Evolutionary conservation across 257 asterid species (phyloP).

Genomic region (Forsythia viridissima): DNA sequence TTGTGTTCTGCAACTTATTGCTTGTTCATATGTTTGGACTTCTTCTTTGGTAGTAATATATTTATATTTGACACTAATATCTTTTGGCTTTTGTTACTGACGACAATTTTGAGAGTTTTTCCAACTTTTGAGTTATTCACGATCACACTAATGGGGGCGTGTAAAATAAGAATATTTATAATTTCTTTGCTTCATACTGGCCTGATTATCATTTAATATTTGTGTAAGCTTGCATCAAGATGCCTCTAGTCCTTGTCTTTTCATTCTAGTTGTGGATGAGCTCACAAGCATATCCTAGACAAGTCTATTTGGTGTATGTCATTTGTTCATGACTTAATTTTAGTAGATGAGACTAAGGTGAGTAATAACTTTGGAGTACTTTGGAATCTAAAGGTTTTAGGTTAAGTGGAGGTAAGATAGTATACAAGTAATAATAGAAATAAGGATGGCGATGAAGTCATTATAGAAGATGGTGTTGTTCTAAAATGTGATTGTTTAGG

Average conservation of each 20-base stretch:
- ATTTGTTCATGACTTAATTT: not conserved
- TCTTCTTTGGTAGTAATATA: not conserved
- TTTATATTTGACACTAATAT: not conserved
- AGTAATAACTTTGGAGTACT: not conserved
- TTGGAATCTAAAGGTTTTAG: not conserved
- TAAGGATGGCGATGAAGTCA: not conserved
- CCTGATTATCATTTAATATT: not conserved
- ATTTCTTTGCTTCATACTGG: not conserved
- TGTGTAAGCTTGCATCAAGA: not conserved
- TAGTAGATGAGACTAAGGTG: not conserved
- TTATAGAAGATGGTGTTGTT: not conserved
- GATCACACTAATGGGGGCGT: not conserved
- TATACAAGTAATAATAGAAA: not conserved
- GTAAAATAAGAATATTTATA: not conserved
- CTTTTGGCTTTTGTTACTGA: not conserved
- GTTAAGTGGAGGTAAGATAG: not conserved
- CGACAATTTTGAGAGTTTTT: not conserved
- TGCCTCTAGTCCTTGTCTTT: not conserved
- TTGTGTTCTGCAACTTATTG: constrained; percentile 3
- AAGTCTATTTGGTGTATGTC: not conserved
- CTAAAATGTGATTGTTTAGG: not conserved
- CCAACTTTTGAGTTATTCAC: not conserved
- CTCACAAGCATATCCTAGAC: not conserved
- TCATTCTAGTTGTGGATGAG: not conserved
- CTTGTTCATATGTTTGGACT: not conserved